Conservation (phyloP, 352 stramenopile species). For the Phytophthora citrophthora region DNA sequence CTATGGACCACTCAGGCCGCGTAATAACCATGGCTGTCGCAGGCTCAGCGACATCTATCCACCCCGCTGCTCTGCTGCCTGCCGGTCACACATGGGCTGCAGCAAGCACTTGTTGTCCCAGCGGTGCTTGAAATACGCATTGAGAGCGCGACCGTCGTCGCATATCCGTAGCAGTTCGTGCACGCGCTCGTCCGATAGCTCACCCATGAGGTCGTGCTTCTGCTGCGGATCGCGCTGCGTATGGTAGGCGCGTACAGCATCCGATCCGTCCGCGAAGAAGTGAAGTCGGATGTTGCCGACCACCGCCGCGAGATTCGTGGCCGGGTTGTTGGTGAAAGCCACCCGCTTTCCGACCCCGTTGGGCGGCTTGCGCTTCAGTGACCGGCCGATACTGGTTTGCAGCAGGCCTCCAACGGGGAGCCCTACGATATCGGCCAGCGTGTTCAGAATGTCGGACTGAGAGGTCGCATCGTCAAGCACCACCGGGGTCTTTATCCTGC, state of each 20-base stretch:
- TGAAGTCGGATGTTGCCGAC: slow-evolving; percentile 61
- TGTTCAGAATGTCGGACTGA: slow-evolving; percentile 74
- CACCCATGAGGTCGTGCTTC: slow-evolving; percentile 52
- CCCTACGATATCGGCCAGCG: slow-evolving; percentile 70
- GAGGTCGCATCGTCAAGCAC: slow-evolving; percentile 51
- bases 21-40: too few relatives aligned
- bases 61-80: not conserved
- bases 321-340: slow-evolving; percentile 64
- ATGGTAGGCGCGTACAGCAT: slow-evolving; percentile 60
- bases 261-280: slow-evolving; percentile 55
- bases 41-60: not conserved
- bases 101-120: slow-evolving; percentile 57
- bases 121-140: slow-evolving; percentile 57
- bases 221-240: slow-evolving; percentile 48
- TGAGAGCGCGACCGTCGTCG: slow-evolving; percentile 47
- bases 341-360: slow-evolving; percentile 35
- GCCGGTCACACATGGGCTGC: slow-evolving; percentile 17
- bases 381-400: slow-evolving; percentile 63
- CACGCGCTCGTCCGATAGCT: slow-evolving; percentile 32
- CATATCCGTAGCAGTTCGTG: slow-evolving; percentile 45
- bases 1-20: too few relatives aligned
- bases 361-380: slow-evolving; percentile 57
- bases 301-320: slow-evolving; percentile 57
- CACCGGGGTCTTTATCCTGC: slow-evolving; percentile 43
- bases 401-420: slow-evolving; percentile 54